Base-by-base conservation (phyloP, 2,329 filamentous ascomycete genomes). In the Calonectria henricotiae region DNA sequence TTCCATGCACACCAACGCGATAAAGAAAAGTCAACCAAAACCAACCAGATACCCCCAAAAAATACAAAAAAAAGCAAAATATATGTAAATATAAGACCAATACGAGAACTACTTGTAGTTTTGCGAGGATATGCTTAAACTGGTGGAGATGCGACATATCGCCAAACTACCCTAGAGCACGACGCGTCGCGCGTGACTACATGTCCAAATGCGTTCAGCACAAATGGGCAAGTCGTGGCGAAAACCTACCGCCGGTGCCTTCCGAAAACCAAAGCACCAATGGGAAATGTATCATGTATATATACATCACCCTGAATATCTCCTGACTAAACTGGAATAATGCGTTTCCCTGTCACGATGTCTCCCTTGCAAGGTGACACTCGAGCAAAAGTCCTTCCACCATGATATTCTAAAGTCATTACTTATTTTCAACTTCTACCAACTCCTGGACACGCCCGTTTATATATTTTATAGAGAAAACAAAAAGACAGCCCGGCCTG, bases 101-200 rank as follows among this genome's bases (percentile, higher is more conserved):
- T 4, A 30, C 27, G 4, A 30, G 27, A 30, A 30, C 27, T 30
- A 30, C 7, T 5, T 7, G 27, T 4, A n/a, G 13, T 4, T 23
- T 46, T 46, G 9, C 23, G n/a, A 8, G 7, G 2, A 25, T 23
- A 0, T 43, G 20, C 17, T 15, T 15, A 27, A 64, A 58, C 25
- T 69, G 37, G 11, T 15, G 15, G 60, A 69, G 15, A 8, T 63
- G 32, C 27, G 54, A 30, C 12, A 67, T 25, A 30, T 55, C 63
- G 27, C 67, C 63, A 13, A 67, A 43, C 32, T 69, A 46, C 43
- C 43, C 43, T 46, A 46, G n/a, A 46, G 43, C n/a, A 23, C 6
- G 15, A 12, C 15, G 8, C 43, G 15, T 23, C n/a, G 41, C 15
- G 43, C 11, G n/a, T 13, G 12, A 37, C 35, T 37, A 37, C 12